Evolutionary conservation across 352 stramenopile species (phyloP), one percentile per base, ranked within the genome.

Genomic region (Globisporangium parvum): DNA sequence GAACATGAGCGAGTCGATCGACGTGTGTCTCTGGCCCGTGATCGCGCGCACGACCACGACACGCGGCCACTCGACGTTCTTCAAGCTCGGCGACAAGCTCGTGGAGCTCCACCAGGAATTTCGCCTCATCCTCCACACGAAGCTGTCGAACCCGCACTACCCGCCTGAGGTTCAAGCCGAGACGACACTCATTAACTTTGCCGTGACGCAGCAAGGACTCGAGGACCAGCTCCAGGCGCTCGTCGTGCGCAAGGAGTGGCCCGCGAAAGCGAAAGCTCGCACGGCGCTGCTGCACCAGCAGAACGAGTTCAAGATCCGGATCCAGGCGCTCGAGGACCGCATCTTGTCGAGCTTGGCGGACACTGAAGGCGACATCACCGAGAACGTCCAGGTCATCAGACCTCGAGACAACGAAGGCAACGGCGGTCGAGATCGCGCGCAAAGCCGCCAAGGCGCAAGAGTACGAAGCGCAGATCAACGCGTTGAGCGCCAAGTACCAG

Each of bases 311-410:
- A 96, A 92, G 64, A 88, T 97, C 51, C 70, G 70, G 2, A 70
- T 98, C 9, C 77, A 92, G 49, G 71, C 84, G 12, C 59, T 97
- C 4, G 91, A 98, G 62, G 88, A 97, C 47, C 75, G 93, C 1
- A 97, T 98, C 53, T 55, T 98, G 18, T 77, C 69, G 2, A 90
- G 77, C 44, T 66, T 98, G 31, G 79, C 80, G 11, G 73, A 95
- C 58, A 66, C 93, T 31, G 82, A 95, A 57, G 80, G 83, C 48
- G 69, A 96, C 42, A 71, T 98, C 33, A 98, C 92, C 6, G 92
- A 98, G 66, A 97, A 98, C 63, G 93, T 98, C 6, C 87, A 98
- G 52, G 71, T 98, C 15, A 98, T 98, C 47, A 93, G 91, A 96
- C 21, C 69, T 98, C 21, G 94, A 98, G 65, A 86, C 93, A 2